Evolutionary conservation across 129 eudicot species (phyloP).

Genomic region (Glebionis coronaria): DNA sequence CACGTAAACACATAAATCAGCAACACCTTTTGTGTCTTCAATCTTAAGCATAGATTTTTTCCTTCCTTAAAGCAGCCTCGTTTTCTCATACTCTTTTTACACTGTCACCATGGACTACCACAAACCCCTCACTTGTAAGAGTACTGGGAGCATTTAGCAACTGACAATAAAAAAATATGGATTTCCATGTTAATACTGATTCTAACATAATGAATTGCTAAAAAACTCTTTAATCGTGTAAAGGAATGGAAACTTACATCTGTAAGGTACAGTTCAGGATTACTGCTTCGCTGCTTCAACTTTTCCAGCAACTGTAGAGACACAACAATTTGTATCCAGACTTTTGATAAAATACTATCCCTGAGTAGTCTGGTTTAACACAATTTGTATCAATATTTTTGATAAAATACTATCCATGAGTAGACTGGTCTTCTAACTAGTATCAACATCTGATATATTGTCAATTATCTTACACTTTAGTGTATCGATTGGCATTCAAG

Average conservation of each 20-base stretch:
- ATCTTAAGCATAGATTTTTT: not conserved
- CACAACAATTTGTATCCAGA: constrained; percentile 17
- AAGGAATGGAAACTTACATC: constrained; percentile 53
- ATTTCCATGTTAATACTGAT: not conserved
- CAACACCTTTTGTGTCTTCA: constrained; percentile 7
- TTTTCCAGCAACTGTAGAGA: constrained; percentile 64
- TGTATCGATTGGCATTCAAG: too few species aligned
- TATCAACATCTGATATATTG: too few species aligned
- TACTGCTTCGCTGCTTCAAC: too few species aligned
- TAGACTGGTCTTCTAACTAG: too few species aligned
- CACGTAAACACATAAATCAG: not conserved
- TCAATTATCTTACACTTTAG: too few species aligned
- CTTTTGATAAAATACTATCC: not conserved
- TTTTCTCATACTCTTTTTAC: constrained; percentile 57
- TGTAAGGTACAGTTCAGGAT: constrained; percentile 60
- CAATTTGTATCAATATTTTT: too few species aligned
- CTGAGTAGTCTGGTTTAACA: not conserved
- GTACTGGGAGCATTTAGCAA: too few species aligned
- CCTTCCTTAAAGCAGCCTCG: not conserved
- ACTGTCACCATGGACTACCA: constrained; percentile 67
- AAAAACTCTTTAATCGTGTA: not conserved
- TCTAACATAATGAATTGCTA: not conserved
- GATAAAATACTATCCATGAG: too few species aligned
- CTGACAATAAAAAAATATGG: constrained; percentile 33
- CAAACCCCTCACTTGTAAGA: constrained; percentile 77